Base-by-base conservation (phyloP, 1,284 basidiomycete species). In the Tilletiopsis washingtonensis region DNA sequence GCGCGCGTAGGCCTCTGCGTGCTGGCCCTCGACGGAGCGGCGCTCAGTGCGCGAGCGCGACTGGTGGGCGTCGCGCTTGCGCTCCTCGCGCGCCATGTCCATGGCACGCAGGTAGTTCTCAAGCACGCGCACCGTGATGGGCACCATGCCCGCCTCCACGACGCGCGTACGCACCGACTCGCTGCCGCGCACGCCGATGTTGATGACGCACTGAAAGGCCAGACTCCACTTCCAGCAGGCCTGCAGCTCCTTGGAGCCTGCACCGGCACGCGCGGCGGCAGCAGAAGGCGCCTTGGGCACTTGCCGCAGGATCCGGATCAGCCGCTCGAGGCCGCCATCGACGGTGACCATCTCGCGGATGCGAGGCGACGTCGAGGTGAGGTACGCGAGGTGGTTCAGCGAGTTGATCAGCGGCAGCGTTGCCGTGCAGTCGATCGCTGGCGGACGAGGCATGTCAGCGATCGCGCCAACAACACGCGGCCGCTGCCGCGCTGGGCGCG, bases 291-390 rank as follows among this genome's bases (percentile, higher is more conserved):
- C 41, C 44, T 54, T 37, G 42, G 56, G 56, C 39, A 48, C 36
- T 11, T 49, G 40, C 14, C 65, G 64, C 7, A 77, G 61, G 59
- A 99, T 90, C 52, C 87, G 84, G 27, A 98, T 86, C 34, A 99
- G 83, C 21, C 91, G 84, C 73, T 98, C 93, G 37, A 99, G 82
- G 1, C 94, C 93, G 52, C 93, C 93, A 74, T 98, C 93, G 78
- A 88, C 84, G 39, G 91, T 93, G 79, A 99, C 86, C 70, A 96
- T 96, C 76, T 99, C 94, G 45, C 93, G 84, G 76, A 99, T 97
- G 55, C 91, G 83, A 3, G 93, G 91, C 0, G 91, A 96, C 5
- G 93, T 97, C 2, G 91, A 91, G 5, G 93, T 96, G 62, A 99
- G 85, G 76, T 96, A 94, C 45, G 88, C 88, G 52, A 98, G 84